Conservation (phyloP, 148 eudicot species). For the Vaccinium myrtillus region DNA sequence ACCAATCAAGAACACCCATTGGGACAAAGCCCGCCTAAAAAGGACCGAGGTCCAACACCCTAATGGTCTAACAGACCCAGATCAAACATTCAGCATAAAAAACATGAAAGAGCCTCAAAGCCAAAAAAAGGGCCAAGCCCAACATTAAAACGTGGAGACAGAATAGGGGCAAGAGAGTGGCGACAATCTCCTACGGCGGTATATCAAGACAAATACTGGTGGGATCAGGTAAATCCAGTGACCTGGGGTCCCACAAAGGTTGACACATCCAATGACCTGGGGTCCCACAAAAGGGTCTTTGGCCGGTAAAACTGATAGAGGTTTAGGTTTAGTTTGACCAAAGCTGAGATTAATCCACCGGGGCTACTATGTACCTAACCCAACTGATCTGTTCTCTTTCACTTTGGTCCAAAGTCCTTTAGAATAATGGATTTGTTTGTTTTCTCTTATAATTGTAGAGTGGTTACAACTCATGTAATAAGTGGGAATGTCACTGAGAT, state of each 20-base stretch:
- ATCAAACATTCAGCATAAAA: too few relatives aligned
- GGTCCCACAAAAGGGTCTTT: not conserved
- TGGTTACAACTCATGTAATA: not conserved
- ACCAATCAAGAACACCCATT: too few relatives aligned
- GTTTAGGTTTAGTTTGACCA: conserved; percentile 13
- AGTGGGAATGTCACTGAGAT: not conserved
- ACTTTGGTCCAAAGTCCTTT: not conserved
- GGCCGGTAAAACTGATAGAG: not conserved
- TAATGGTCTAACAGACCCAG: too few relatives aligned
- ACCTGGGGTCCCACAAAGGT: not conserved
- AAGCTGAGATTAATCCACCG: too few relatives aligned
- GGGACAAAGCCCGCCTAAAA: too few relatives aligned
- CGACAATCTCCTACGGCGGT: not conserved
- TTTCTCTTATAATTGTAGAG: not conserved
- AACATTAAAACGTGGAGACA: too few relatives aligned
- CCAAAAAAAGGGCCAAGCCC: too few relatives aligned
- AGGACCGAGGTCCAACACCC: too few relatives aligned
- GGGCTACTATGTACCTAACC: conserved; percentile 16
- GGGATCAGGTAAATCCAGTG: not conserved
- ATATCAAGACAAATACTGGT: not conserved
- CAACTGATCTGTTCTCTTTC: not conserved
- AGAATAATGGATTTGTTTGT: not conserved
- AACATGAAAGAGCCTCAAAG: too few relatives aligned
- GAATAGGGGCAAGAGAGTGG: not conserved
- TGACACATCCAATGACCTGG: not conserved